Conservation (phyloP, 2,329 filamentous ascomycete species). For the Myotisia sp. region DNA sequence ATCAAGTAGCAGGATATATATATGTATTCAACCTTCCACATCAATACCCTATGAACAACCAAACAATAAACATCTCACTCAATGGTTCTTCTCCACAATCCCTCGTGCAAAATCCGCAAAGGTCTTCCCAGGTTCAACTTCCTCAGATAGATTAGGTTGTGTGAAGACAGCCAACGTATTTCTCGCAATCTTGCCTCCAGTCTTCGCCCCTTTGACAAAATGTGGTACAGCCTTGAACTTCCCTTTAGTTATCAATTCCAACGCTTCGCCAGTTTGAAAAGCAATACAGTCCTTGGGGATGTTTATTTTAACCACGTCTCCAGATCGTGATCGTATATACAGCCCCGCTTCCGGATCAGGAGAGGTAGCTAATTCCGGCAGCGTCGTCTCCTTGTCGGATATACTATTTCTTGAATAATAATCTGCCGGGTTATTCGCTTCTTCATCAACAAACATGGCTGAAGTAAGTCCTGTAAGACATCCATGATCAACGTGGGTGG, state of each 20-base stretch:
- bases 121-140: constrained; percentile 57
- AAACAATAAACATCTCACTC: too few species aligned
- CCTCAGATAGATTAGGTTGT: constrained; percentile 73
- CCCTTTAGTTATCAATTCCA: constrained; percentile 82
- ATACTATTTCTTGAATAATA: too few species aligned
- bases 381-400: constrained; percentile 21
- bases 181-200: constrained; percentile 47
- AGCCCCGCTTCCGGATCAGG: constrained; percentile 76
- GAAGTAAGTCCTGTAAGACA: constrained; percentile 88
- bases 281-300: constrained; percentile 86
- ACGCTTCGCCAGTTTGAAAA: constrained; percentile 87
- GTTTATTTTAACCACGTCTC: constrained; percentile 72
- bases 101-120: constrained; percentile 65
- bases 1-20: too few species aligned
- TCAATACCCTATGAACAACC: too few species aligned
- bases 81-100: constrained; percentile 61
- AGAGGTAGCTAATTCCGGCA: constrained; percentile 58
- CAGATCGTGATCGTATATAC: constrained; percentile 82
- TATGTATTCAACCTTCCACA: too few species aligned
- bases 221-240: constrained; percentile 90
- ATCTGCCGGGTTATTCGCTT: constrained; percentile 18
- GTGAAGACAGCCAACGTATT: constrained; percentile 96
- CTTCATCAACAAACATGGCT: constrained; percentile 90
- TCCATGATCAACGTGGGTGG: constrained; percentile 63
- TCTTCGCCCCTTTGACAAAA: constrained; percentile 67